phyloP scores from a whole-genome alignment of 371 early-diverging fungal species.

The Batrachochytrium dendrobatidis region DNA sequence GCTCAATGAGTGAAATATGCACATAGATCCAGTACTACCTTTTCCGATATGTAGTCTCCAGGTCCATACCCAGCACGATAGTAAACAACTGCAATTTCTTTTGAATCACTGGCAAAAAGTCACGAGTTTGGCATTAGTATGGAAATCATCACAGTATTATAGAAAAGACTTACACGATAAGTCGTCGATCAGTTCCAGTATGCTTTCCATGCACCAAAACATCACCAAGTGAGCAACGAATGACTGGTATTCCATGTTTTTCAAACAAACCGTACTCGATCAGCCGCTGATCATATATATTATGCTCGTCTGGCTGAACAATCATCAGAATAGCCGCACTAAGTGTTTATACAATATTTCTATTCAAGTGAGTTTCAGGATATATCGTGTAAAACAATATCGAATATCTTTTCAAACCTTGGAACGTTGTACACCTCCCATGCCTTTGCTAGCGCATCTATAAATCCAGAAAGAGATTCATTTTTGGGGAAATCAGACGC shows the following conservation, averaged over 20 bases:
- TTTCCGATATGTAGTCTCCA: conserved; percentile 69
- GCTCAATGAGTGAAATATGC: too few relatives aligned
- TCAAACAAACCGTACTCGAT: conserved; percentile 78
- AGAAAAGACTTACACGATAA: too few relatives aligned
- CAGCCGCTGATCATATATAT: conserved; percentile 90
- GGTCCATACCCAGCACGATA: conserved; percentile 91
- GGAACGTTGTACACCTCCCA: conserved; percentile 67
- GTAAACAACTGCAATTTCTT: conserved; percentile 84
- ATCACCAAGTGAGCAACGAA: conserved; percentile 63
- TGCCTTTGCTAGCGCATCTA: conserved; percentile 74
- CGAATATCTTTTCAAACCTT: too few relatives aligned
- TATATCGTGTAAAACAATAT: background rate
- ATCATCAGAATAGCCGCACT: conserved; percentile 85
- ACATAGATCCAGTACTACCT: conserved; percentile 38
- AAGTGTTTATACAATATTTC: conserved; percentile 9
- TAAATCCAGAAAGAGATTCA: conserved; percentile 58
- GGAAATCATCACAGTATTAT: background rate
- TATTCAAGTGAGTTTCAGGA: too few relatives aligned
- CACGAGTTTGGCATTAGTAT: background rate
- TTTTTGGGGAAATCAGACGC: conserved; percentile 55
- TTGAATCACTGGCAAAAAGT: conserved; percentile 45
- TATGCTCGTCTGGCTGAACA: conserved; percentile 88
- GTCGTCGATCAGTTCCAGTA: background rate
- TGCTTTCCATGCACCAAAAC: background rate
- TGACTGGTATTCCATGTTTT: conserved; percentile 56